Base-by-base conservation (phyloP, 495 filamentous ascomycete genomes). In the Tuber borchii region DNA sequence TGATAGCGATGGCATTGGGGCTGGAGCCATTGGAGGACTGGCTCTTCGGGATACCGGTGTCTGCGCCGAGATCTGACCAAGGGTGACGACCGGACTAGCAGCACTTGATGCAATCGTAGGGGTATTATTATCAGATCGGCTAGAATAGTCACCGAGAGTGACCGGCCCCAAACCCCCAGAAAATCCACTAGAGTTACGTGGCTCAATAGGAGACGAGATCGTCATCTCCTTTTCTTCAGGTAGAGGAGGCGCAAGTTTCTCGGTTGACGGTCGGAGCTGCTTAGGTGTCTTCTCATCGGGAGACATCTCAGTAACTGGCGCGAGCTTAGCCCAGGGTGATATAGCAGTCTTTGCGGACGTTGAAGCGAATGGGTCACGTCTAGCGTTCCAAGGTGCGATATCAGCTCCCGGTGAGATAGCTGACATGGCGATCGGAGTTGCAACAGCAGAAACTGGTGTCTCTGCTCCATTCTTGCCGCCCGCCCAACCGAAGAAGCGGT, bases 361-460 rank as follows among this genome's bases (percentile, higher is more conserved):
- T 19, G 80, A 73, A 43, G 81, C 78, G 46, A 83, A 83, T 17
- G 78, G 74, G 51, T 81, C 79, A 34, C 77, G 80, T n/a, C 74
- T 73, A 8, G 74, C 69, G 61, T 72, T 78, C 76, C 80, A 79
- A 68, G 76, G 74, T 8, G 78, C 82, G 61, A 83, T 82, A n/a
- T 89, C 91, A 48, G 88, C 86, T 34, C 56, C 56, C 2, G 93
- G 92, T 40, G 93, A 93, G 44, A 95, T 85, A 17, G 94, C 95
- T 51, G 95, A 97, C 78, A 97, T 93, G 4, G 93, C 91, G 82
- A 98, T 97, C 1, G 95, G 95, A 6, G 96, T 99, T 51, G 80
- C 78, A 16, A 40, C 70, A 22, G 80, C 81, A 19, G 91, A 88
- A 56, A 91, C 92, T 7, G 89, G 90, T 43, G 89, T 90, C 80